Base-by-base conservation (phyloP, 345 rosid genomes). In the Populus davidiana region DNA sequence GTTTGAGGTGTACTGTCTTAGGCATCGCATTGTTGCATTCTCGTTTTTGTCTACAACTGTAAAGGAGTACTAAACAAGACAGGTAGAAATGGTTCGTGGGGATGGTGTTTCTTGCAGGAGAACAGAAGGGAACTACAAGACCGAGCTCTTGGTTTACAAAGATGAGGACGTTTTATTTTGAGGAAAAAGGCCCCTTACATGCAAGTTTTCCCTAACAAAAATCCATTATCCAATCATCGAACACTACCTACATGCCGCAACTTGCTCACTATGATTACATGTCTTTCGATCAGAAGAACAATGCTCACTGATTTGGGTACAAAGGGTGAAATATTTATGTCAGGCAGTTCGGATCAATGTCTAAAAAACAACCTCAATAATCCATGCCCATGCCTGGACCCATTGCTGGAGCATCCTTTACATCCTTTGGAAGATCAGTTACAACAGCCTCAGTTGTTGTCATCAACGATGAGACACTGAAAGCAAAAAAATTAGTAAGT, bases 381-480 rank as follows among this genome's bases (percentile, higher is more conserved):
- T 87, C 98, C 97, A 93, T 93, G 83, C 93, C 98, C 98, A 94
- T 94, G 39, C 95, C 97, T 5, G 87, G 83, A 50, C 83, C 85
- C 86, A 88, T 88, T 21, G 88, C 91, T 11, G 92, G 83, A 33
- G 84, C 87, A 29, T 86, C 93, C 78, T 83, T 89, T 75, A 92
- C 96, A 10, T 95, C 96, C 84, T 89, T 88, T 7, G 99, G 94
- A 70, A 92, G 94, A 75, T 95, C 99, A 23, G 84, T 85, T 66
- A 92, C 92, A 41, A 93, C 84, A 12, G 99, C 98, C 82, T 95
- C 99, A 2, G 96, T 95, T 1, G 99, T 95, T 5, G 98, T 93
- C 93, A 92, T 89, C 91, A 95, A 88, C 4, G 98, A 92, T 2
- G 94, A 91, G 5, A 95, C 94, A 73, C 99, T 95, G 92, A 78